A percentile compares a stretch with the other conserved stretches of the same genome.
Evolutionary conservation across 78 protist genomes (phyloP).

Genomic region (Blattamonas nauphoetae): DNA sequence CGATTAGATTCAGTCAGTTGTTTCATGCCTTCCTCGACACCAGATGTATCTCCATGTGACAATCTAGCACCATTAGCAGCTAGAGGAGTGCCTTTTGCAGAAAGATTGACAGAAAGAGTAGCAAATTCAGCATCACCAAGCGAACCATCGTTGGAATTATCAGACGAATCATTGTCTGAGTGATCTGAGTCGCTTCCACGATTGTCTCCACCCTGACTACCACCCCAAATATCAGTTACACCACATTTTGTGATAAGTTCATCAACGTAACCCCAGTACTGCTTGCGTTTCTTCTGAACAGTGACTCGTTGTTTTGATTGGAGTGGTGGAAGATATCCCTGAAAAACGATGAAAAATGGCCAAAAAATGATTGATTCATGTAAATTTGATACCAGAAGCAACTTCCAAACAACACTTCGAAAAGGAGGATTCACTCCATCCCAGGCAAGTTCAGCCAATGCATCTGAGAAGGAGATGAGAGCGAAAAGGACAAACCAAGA

Average conservation of each 20-base stretch:
- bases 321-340: not conserved
- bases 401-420: constrained; percentile 1
- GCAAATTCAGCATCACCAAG: not conserved
- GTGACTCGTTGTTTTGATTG: not conserved
- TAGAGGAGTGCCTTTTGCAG: too few relatives aligned
- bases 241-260: not conserved
- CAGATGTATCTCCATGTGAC: not conserved
- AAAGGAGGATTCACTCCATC: not conserved
- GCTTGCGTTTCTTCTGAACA: not conserved
- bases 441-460: not conserved
- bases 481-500: not conserved
- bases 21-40: not conserved
- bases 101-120: too few relatives aligned
- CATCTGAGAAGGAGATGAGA: not conserved
- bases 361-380: not conserved
- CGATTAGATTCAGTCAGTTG: not conserved
- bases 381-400: not conserved
- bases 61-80: not conserved
- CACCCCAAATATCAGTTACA: not conserved
- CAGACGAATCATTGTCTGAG: not conserved
- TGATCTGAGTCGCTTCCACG: not conserved
- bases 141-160: not conserved
- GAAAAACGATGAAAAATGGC: not conserved
- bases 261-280: not conserved
- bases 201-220: not conserved